Evolutionary conservation across 495 filamentous ascomycete species (phyloP).

Genomic region (Daldinia childiae): DNA sequence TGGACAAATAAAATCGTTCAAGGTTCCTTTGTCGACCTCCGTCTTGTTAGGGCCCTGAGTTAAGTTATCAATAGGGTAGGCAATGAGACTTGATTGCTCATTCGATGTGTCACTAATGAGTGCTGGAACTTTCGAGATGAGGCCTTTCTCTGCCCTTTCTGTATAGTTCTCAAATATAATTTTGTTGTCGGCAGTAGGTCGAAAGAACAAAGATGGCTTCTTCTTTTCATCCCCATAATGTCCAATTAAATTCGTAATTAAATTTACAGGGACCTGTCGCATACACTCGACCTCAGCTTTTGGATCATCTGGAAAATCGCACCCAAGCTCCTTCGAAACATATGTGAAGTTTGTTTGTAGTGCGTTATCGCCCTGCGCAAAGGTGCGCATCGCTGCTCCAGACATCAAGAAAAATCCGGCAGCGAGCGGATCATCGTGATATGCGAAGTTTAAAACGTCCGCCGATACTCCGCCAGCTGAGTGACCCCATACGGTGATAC

Average conservation of each 20-base stretch:
- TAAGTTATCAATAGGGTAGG: constrained; percentile 47
- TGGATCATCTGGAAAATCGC: constrained; percentile 49
- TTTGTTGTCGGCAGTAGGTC: constrained; percentile 53
- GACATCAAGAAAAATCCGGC: constrained; percentile 57
- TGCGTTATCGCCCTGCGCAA: constrained; percentile 46
- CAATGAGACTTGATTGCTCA: constrained; percentile 51
- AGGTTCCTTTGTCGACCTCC: constrained; percentile 45
- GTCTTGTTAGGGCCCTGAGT: constrained; percentile 49
- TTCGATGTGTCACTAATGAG: constrained; percentile 56
- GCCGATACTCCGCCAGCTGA: constrained; percentile 56
- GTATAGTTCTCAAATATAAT: constrained; percentile 59
- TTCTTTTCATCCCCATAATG: constrained; percentile 51
- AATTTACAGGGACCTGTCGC: constrained; percentile 50
- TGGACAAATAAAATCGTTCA: constrained; percentile 48
- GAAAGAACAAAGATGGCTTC: constrained; percentile 51
- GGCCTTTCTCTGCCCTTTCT: constrained; percentile 35
- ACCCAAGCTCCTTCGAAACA: constrained; percentile 52
- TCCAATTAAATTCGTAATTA: constrained; percentile 53
- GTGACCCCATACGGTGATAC: constrained; percentile 67
- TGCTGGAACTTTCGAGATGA: constrained; percentile 46
- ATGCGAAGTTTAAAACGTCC: constrained; percentile 58
- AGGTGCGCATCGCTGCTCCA: constrained; percentile 52
- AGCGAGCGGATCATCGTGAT: constrained; percentile 56
- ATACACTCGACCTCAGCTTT: constrained; percentile 54
- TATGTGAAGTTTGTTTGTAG: constrained; percentile 56